Conservation (phyloP, 1,139 yeast species). For the Hyphopichia khmerensis region DNA sequence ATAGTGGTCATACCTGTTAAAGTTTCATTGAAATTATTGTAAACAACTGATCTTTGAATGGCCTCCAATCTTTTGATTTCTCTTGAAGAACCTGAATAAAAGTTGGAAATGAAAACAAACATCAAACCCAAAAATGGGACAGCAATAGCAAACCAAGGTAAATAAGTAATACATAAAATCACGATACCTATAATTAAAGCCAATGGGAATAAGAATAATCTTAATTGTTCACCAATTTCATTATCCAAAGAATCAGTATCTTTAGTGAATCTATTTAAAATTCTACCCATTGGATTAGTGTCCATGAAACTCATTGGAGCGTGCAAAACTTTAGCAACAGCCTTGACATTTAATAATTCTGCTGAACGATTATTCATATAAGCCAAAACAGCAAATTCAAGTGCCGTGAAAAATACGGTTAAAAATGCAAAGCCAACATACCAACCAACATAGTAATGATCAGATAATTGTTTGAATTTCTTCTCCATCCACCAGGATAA, state of each 20-base stretch:
- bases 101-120: constrained; percentile 35
- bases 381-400: constrained; percentile 55
- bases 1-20: constrained; percentile 47
- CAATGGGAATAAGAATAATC: constrained; percentile 40
- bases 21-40: constrained; percentile 46
- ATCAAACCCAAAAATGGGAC: constrained; percentile 37
- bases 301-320: constrained; percentile 49
- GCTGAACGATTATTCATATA: constrained; percentile 50
- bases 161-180: constrained; percentile 42
- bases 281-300: constrained; percentile 46
- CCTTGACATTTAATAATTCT: constrained; percentile 34
- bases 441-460: constrained; percentile 30
- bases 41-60: constrained; percentile 43
- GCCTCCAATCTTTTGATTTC: constrained; percentile 48
- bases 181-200: constrained; percentile 42
- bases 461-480: constrained; percentile 22
- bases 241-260: constrained; percentile 50
- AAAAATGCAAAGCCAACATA: constrained; percentile 35
- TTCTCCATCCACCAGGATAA: constrained; percentile 36
- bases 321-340: constrained; percentile 37
- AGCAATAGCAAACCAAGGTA: constrained; percentile 49
- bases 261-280: constrained; percentile 55
- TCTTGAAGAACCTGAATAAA: constrained; percentile 44
- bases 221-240: constrained; percentile 45
- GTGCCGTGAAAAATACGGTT: constrained; percentile 47